Evolutionary conservation across 345 rosid genomes (phyloP).

Genomic region (Microthlaspi erraticum): DNA sequence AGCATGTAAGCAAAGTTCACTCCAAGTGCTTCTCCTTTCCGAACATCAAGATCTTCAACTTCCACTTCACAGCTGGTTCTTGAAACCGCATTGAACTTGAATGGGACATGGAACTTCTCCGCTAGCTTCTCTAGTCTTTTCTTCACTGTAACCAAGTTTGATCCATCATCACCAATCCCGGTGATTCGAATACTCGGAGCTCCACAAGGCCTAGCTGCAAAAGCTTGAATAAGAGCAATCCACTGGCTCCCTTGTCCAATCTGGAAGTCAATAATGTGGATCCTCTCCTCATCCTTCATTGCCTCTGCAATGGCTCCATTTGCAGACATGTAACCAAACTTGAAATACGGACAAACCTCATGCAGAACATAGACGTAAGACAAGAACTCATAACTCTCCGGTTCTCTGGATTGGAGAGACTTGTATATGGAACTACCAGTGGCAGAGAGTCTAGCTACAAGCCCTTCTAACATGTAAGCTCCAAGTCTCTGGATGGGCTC

Average conservation of each 20-base stretch:
- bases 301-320: conserved; percentile 98
- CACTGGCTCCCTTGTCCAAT: conserved; percentile 93
- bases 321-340: conserved; percentile 94
- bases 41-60: conserved; percentile 52
- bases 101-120: conserved; percentile 64
- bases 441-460: conserved; percentile 51
- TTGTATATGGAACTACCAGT: conserved; percentile 67
- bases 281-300: conserved; percentile 80
- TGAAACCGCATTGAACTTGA: conserved; percentile 70
- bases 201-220: conserved; percentile 91
- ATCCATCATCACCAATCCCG: conserved; percentile 75
- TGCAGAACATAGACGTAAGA: conserved; percentile 79
- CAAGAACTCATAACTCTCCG: conserved; percentile 68
- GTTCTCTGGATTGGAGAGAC: conserved; percentile 72
- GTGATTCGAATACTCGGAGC: conserved; percentile 85
- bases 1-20: conserved; percentile 88
- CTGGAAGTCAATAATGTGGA: conserved; percentile 90
- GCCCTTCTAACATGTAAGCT: conserved; percentile 63
- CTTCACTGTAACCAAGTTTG: conserved; percentile 67
- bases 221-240: conserved; percentile 89
- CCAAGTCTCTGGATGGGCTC: conserved; percentile 57
- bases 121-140: conserved; percentile 71
- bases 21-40: conserved; percentile 72
- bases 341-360: conserved; percentile 92
- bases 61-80: conserved; percentile 60